These are phyloP conservation scores for Dictyophora rubrovolvata DNA, from an alignment of 768 basidiomycete species.

Conservation along the genomic window DNA sequence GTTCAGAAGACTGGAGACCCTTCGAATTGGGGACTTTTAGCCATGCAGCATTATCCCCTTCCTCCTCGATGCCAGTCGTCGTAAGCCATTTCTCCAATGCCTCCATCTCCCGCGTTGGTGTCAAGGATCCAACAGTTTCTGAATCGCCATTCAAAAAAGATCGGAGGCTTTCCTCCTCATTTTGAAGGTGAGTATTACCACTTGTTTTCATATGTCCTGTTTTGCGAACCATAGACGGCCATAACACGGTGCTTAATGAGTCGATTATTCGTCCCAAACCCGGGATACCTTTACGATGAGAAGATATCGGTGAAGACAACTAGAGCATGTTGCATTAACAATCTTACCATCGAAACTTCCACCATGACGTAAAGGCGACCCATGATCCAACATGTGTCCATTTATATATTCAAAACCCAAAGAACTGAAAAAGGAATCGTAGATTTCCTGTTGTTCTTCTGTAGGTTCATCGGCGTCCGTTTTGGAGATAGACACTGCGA, in stretches of 20 bases:
- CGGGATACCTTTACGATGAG: slow-evolving; percentile 16
- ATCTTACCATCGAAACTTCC: neutral
- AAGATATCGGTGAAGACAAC: neutral
- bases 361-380: neutral
- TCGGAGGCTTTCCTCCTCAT: slow-evolving; percentile 28
- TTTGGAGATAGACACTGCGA: slow-evolving; percentile 50
- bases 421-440: slow-evolving; percentile 57
- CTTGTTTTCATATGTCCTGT: slow-evolving; percentile 9
- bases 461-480: slow-evolving; percentile 13
- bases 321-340: neutral
- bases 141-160: slow-evolving; percentile 20
- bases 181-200: slow-evolving; percentile 12
- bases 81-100: slow-evolving; percentile 56
- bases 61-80: slow-evolving; percentile 29
- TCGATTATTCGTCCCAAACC: slow-evolving; percentile 63
- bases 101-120: slow-evolving; percentile 40
- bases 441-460: slow-evolving; percentile 38
- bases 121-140: slow-evolving; percentile 10
- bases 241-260: slow-evolving; percentile 80
- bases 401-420: slow-evolving; percentile 68
- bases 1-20: neutral
- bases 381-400: slow-evolving; percentile 10
- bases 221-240: slow-evolving; percentile 62
- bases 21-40: neutral
- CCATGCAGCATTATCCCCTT: neutral